Evolutionary conservation across 495 filamentous ascomycete species (phyloP).

Genomic region (Cercophora newfieldiana): DNA sequence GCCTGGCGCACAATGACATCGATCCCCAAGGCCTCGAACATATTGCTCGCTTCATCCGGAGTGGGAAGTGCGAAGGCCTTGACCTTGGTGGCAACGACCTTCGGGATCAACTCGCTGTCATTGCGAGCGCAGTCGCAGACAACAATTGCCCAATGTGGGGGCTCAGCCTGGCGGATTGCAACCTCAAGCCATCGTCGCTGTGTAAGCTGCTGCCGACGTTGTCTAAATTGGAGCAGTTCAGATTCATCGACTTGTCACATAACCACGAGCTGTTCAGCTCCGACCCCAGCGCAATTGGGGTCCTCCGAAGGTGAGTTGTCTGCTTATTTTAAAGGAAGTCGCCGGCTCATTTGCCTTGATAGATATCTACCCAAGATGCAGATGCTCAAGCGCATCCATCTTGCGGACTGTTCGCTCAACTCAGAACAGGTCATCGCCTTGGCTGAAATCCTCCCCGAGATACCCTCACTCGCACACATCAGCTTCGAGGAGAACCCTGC

Average conservation of each 20-base stretch:
- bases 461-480: conserved; percentile 78
- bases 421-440: conserved; percentile 86
- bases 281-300: conserved; percentile 70
- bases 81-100: conserved; percentile 91
- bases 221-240: conserved; percentile 68
- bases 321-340: background rate
- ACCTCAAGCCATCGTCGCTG: conserved; percentile 69
- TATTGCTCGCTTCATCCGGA: conserved; percentile 70
- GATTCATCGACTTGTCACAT: conserved; percentile 88
- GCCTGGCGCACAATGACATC: conserved; percentile 78
- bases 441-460: conserved; percentile 85
- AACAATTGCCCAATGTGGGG: conserved; percentile 68
- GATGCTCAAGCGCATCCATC: conserved; percentile 80
- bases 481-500: conserved; percentile 83
- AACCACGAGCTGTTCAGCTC: conserved; percentile 78
- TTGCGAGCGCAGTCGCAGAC: conserved; percentile 61
- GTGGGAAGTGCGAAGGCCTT: conserved; percentile 78
- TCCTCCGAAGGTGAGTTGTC: conserved; percentile 64
- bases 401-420: conserved; percentile 81
- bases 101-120: conserved; percentile 63
- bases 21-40: conserved; percentile 71
- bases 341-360: conserved; percentile 9
- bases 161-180: conserved; percentile 84
- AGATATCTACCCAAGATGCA: conserved; percentile 79
- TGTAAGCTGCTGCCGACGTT: conserved; percentile 75